A percentile compares a stretch with the other conserved stretches of the same genome.
phyloP scores from a whole-genome alignment of 306 rosid species.

The Cucurbita maxima region DNA sequence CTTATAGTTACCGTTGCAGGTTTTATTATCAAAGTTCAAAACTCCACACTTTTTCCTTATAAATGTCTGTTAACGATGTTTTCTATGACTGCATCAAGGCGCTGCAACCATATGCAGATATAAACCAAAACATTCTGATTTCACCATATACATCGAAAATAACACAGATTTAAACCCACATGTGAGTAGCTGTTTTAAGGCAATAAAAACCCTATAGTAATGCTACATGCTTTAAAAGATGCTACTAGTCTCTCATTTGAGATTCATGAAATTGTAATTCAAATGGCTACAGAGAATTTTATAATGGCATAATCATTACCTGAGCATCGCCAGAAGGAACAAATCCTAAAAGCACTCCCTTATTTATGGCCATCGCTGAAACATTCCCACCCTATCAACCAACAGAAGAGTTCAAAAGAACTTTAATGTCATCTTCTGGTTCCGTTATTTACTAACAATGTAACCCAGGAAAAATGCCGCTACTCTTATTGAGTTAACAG shows the following conservation, averaged over 20 bases:
- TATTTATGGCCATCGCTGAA: constrained; percentile 70
- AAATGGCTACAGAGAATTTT: neutral
- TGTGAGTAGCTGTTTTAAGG: neutral
- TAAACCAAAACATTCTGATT: neutral
- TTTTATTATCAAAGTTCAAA: neutral
- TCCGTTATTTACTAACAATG: neutral
- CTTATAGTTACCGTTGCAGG: neutral
- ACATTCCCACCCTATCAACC: constrained; percentile 66
- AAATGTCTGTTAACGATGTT: neutral
- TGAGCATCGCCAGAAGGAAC: constrained; percentile 49
- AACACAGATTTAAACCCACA: neutral
- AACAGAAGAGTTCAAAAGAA: neutral
- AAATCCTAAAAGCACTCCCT: constrained; percentile 83
- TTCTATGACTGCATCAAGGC: neutral
- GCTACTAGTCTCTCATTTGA: neutral
- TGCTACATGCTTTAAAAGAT: neutral
- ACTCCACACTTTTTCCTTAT: neutral
- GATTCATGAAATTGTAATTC: neutral
- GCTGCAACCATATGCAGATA: neutral
- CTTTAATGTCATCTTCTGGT: neutral
- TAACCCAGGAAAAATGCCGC: neutral
- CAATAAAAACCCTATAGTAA: neutral
- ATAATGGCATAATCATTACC: constrained; percentile 23
- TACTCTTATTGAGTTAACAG: neutral
- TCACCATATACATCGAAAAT: neutral